Base-by-base conservation (phyloP, 306 rosid species). In the Coriaria nepalensis region DNA sequence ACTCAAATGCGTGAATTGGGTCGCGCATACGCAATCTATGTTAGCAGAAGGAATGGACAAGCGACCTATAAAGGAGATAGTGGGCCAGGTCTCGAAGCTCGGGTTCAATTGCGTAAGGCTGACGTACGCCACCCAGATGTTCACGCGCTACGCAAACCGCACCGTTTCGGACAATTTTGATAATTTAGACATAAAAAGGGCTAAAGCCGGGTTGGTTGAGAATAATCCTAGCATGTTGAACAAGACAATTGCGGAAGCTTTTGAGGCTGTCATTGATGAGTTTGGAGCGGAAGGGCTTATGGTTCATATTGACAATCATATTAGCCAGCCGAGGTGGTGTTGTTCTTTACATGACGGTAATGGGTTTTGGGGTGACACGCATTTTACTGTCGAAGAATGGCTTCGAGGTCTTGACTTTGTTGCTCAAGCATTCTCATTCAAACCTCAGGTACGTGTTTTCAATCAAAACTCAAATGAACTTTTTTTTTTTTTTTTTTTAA, bases 301-400 rank as follows among this genome's bases (percentile, higher is more conserved):
- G 50, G 74, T 78, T 0, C 34, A 65, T 63, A 6, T 75, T 20
- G 87, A 79, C 49, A 79, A 79, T 39, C 82, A 79, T 35, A 80
- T 79, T 4, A 75, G 82, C 37, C 52, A 66, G 6, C 73, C 87
- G 0, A 66, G 73, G 6, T 79, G 87, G 87, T 79, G 82, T 0
- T 79, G 82, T 5, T 0, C 39, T 32, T 68, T 68, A 38, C 57
- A 75, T 8, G 82, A 79, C 51, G 82, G 66, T 5, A 75, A 79
- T 66, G 77, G 79, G 0, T 79, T 79, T 67, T 79, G 68, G 9
- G 43, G 69, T 39, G 82, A 79, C 4, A 53, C 66, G 33, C 68
- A 72, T 52, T 75, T 75, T 37, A 51, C 68, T 45, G 70, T 82
- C 10, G 11, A 47, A 2, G 87, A 79, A 55, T 79, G 87, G 87